Evolutionary conservation across 2,329 filamentous ascomycete genomes (phyloP).

Genomic region (Xylariomycetidae sp.): DNA sequence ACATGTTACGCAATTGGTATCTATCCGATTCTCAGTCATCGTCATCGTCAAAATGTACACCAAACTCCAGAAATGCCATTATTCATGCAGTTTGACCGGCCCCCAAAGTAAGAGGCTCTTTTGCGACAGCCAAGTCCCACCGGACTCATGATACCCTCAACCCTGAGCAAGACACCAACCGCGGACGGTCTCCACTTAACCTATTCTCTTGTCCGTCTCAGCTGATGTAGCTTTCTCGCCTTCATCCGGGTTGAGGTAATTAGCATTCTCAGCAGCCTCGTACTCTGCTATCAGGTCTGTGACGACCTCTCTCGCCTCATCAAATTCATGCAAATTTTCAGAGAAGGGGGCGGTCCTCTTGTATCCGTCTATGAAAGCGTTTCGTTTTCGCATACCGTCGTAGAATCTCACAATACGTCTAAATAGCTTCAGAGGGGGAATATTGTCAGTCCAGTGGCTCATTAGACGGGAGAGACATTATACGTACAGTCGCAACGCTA

Average conservation of each 20-base stretch:
- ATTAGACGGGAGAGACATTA: conserved; percentile 18
- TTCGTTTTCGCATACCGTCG: conserved; percentile 89
- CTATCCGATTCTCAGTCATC: conserved; percentile 9
- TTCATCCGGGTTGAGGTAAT: conserved; percentile 77
- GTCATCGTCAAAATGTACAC: conserved; percentile 17
- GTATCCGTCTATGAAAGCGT: conserved; percentile 93
- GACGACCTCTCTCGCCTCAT: conserved; percentile 89
- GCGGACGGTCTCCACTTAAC: conserved; percentile 19
- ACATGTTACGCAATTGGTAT: conserved; percentile 16
- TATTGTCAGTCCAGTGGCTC: conserved; percentile 1
- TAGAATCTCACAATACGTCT: conserved; percentile 91
- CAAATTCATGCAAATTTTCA: conserved; percentile 89
- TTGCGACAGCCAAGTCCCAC: too few species aligned
- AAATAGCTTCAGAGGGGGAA: conserved; percentile 67
- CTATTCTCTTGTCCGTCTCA: conserved; percentile 48
- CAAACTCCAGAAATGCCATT: conserved; percentile 28
- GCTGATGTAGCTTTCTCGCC: conserved; percentile 48
- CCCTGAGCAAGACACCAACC: too few species aligned
- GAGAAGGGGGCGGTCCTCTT: conserved; percentile 93
- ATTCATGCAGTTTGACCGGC: conserved; percentile 16
- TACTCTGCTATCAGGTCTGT: conserved; percentile 90
- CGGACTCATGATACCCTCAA: too few species aligned
- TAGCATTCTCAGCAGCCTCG: conserved; percentile 85
- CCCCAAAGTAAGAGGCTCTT: conserved; percentile 1
- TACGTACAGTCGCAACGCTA: conserved; percentile 77